Base-by-base conservation (phyloP, 306 rosid genomes). In the Oemleria cerasiformis region DNA sequence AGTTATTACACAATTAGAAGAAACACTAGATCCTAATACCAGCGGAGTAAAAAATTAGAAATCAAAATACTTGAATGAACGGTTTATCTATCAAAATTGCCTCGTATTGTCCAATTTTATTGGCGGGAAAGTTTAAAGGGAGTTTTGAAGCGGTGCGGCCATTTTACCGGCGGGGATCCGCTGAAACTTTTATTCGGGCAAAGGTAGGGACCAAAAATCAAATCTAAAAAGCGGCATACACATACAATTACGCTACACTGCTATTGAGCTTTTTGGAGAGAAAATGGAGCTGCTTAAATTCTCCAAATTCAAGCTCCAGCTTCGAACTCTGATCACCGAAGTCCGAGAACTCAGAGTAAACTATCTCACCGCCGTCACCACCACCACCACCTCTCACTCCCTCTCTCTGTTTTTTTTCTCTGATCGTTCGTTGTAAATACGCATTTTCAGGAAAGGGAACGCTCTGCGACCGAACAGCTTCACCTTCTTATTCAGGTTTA, bases 241-340 rank as follows among this genome's bases (percentile, higher is more conserved):
- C 4, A 64, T 12, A 10, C 49, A 51, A 50, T 49, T 49, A 1
- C 34, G 45, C 2, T 8, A n/a, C 20, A 65, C 0, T 41, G 69
- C 45, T 10, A 72, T 65, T 68, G 73, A 40, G 3, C 30, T 49
- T 41, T 78, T 60, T n/a, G 78, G 79, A 34, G 72, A 68, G 48
- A 73, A 73, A 16, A 91, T 88, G 96, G 97, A 82, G 65, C 63
- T 88, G 77, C 96, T 88, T 9, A 84, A 78, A 78, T 66, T 91
- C 40, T 91, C 96, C 16, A 91, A 87, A 83, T 85, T 91, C 82
- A 91, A 77, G 81, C 92, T 88, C 70, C 96, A 84, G 72, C 86
- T 91, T 53, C 92, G 80, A 68, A 51, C 92, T 21, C 83, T 86
- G 41, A 54, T 86, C 68, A 23, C 90, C 49, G 96, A 91, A 85